Evolutionary conservation across 2,329 filamentous ascomycete genomes (phyloP).

Genomic region (Elsinoe ampelina): DNA sequence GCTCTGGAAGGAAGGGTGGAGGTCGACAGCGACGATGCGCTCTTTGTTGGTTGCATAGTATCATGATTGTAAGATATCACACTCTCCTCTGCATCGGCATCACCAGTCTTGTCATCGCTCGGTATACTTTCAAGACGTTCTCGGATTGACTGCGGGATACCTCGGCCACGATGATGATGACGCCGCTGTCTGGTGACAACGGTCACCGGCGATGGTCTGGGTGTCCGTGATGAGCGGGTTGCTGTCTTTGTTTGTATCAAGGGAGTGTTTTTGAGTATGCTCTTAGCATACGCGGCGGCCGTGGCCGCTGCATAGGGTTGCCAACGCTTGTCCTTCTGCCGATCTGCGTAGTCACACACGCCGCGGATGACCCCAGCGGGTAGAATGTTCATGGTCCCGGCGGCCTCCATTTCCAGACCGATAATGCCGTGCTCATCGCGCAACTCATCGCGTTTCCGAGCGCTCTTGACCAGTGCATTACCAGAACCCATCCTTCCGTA

Average conservation of each 20-base stretch:
- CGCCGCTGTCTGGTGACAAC: too few relatives aligned
- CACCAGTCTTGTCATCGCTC: too few relatives aligned
- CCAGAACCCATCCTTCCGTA: conserved; percentile 15
- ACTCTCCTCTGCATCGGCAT: too few relatives aligned
- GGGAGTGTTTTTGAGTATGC: not conserved
- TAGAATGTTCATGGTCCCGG: conserved; percentile 17
- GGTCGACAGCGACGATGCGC: too few relatives aligned
- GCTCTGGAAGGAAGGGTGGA: too few relatives aligned
- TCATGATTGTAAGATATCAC: too few relatives aligned
- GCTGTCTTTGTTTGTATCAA: not conserved
- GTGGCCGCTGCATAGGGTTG: conserved; percentile 16
- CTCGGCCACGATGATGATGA: too few relatives aligned
- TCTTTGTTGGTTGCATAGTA: too few relatives aligned
- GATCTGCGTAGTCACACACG: conserved; percentile 19
- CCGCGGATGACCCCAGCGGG: conserved; percentile 16
- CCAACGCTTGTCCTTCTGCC: conserved; percentile 20
- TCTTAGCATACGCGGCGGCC: conserved; percentile 16
- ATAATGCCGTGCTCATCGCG: conserved; percentile 18
- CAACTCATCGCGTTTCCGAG: conserved; percentile 18
- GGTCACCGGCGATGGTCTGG: too few relatives aligned
- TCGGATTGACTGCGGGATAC: too few relatives aligned
- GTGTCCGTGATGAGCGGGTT: too few relatives aligned
- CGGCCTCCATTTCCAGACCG: conserved; percentile 20
- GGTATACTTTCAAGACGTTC: too few relatives aligned
- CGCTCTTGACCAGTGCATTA: conserved; percentile 17